Percentiles rank a stretch among this genome's conserved stretches.
Evolutionary conservation across 78 protist species (phyloP).

Genomic region (Chrysochromulina tobinii): DNA sequence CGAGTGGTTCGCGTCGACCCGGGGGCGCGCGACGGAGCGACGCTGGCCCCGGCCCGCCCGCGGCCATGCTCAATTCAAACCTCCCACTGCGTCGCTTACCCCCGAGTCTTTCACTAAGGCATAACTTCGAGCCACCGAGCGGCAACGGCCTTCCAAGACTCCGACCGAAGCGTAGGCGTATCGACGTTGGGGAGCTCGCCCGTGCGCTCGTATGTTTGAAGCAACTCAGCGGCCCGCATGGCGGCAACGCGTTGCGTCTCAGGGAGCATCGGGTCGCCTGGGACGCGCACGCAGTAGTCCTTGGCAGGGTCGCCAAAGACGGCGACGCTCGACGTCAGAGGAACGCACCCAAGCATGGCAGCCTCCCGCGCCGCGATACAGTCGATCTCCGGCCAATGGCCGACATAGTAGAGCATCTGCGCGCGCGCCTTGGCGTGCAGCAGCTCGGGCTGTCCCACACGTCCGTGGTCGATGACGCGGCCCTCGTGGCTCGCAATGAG

Average conservation of each 20-base stretch:
- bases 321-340: background rate
- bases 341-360: background rate
- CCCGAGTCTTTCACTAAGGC: background rate
- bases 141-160: background rate
- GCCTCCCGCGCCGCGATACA: background rate
- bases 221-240: background rate
- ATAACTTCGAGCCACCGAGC: background rate
- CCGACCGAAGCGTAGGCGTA: background rate
- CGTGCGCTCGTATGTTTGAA: background rate
- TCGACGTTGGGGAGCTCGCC: background rate
- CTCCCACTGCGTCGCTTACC: too few species aligned
- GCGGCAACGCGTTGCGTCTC: background rate
- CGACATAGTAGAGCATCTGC: background rate
- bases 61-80: too few species aligned
- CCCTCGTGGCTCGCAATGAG: background rate
- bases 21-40: too few species aligned
- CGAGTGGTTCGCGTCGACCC: too few species aligned
- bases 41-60: too few species aligned
- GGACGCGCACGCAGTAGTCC: background rate
- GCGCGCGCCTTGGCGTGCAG: background rate
- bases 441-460: background rate
- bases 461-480: background rate
- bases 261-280: background rate
- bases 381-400: background rate
- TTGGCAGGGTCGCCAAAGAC: background rate